Conservation (phyloP, 2,329 filamentous ascomycete species). For the Neurospora sp. region DNA sequence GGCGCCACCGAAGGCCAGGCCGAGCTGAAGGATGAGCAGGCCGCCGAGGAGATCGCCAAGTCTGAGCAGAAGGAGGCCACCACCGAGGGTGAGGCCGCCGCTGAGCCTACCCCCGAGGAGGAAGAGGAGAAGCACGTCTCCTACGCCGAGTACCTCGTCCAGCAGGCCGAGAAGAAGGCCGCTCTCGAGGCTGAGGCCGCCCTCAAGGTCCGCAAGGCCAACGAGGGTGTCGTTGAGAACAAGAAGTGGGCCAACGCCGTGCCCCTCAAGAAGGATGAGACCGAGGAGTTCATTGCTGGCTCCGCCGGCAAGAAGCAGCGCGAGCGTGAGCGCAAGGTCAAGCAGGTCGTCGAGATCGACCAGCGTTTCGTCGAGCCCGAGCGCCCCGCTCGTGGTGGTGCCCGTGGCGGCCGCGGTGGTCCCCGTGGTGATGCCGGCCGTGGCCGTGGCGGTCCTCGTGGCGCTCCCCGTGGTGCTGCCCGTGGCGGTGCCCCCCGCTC, state of each 20-base stretch:
- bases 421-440: conserved; percentile 29
- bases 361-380: conserved; percentile 68
- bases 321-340: conserved; percentile 84
- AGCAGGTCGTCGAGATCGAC: conserved; percentile 83
- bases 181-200: conserved; percentile 50
- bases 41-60: conserved; percentile 80
- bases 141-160: conserved; percentile 77
- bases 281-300: conserved; percentile 69
- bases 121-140: conserved; percentile 64
- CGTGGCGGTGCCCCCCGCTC: conserved; percentile 32
- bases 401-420: conserved; percentile 36
- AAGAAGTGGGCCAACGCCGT: conserved; percentile 92
- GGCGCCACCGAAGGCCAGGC: conserved; percentile 71
- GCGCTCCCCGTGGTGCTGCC: conserved; percentile 35
- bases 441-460: conserved; percentile 18
- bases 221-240: conserved; percentile 79
- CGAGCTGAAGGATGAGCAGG: conserved; percentile 85
- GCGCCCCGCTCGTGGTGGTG: conserved; percentile 45
- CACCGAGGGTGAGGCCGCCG: conserved; percentile 29
- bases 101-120: conserved; percentile 21
- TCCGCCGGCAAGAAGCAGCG: conserved; percentile 68
- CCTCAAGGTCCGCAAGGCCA: conserved; percentile 73
- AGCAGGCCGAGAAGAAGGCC: conserved; percentile 63
- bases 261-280: conserved; percentile 54
- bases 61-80: conserved; percentile 66